These are phyloP conservation scores for Aplosporella prunicola DNA, from an alignment of 2,329 filamentous ascomycete species.

Conservation along the genomic window DNA sequence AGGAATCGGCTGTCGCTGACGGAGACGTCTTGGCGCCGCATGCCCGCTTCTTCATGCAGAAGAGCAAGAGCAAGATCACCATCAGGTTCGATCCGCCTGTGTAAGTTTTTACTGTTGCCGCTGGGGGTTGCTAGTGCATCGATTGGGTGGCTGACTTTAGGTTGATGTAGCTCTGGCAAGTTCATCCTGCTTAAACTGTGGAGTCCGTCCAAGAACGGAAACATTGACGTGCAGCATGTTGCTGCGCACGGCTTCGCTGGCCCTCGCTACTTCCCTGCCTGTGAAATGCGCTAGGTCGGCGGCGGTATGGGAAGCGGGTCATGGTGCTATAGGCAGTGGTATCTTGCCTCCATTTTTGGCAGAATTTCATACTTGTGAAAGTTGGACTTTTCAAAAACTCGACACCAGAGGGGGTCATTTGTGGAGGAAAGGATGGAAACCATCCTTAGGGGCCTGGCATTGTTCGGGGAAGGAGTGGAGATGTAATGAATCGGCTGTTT, in stretches of 20 bases:
- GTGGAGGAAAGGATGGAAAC: too few relatives aligned
- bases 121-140: not conserved
- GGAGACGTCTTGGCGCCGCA: constrained; percentile 54
- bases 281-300: constrained; percentile 50
- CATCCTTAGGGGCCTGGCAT: too few relatives aligned
- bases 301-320: too few relatives aligned
- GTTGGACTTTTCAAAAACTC: too few relatives aligned
- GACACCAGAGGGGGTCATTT: too few relatives aligned
- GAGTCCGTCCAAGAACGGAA: constrained; percentile 63
- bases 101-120: constrained; percentile 26
- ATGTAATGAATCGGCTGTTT: too few relatives aligned
- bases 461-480: too few relatives aligned
- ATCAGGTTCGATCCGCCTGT: constrained; percentile 78
- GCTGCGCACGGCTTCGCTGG: constrained; percentile 77
- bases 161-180: constrained; percentile 51
- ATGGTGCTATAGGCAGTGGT: too few relatives aligned
- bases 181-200: constrained; percentile 87
- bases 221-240: constrained; percentile 85
- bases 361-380: too few relatives aligned
- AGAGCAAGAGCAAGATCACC: constrained; percentile 73
- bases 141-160: too few relatives aligned
- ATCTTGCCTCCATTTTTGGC: too few relatives aligned
- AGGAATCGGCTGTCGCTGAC: constrained; percentile 17
- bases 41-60: constrained; percentile 75
- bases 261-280: constrained; percentile 69